Evolutionary conservation across 208 protist species (phyloP).

Genomic region (Crithidia expoeki): DNA sequence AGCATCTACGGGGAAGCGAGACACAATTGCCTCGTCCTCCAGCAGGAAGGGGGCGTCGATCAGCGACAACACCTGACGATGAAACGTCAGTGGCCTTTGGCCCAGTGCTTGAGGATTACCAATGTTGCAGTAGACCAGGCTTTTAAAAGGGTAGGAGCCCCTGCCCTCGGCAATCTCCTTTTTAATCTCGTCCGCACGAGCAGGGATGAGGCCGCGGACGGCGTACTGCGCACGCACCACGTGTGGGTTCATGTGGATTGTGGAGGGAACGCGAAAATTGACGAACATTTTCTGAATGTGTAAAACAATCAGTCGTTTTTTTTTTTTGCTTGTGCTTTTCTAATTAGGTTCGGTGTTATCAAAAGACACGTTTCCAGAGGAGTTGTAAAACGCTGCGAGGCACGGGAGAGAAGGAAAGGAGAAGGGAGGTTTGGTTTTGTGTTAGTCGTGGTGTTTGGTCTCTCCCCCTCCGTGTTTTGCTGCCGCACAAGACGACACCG

Average conservation of each 20-base stretch:
- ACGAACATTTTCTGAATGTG: too few species aligned
- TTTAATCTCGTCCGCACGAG: conserved; percentile 81
- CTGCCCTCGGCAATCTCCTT: conserved; percentile 52
- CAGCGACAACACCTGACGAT: conserved; percentile 91
- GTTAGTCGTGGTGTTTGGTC: too few species aligned
- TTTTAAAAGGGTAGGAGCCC: conserved; percentile 60
- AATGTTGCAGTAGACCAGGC: conserved; percentile 99
- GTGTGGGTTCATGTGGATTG: conserved; percentile 73
- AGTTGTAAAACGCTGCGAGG: too few species aligned
- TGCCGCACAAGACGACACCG: too few species aligned
- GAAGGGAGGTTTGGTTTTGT: too few species aligned
- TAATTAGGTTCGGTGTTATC: too few species aligned
- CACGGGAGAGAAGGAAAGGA: too few species aligned
- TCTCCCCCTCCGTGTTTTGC: too few species aligned
- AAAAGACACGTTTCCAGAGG: too few species aligned
- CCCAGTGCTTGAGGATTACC: conserved; percentile 98
- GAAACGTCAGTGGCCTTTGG: conserved; percentile 97
- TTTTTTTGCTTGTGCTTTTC: too few species aligned
- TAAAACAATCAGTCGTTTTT: too few species aligned
- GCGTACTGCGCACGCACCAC: conserved; percentile 86
- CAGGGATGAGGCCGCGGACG: conserved; percentile 87
- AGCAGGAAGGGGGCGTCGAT: conserved; percentile 78
- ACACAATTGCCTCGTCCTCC: conserved; percentile 47
- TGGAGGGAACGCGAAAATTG: too few species aligned
- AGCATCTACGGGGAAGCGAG: conserved; percentile 88